Percentiles rank a stretch among this genome's conserved stretches.
phyloP scores from a whole-genome alignment of 179 eudicot genomes.

The Carnegiea gigantea region DNA sequence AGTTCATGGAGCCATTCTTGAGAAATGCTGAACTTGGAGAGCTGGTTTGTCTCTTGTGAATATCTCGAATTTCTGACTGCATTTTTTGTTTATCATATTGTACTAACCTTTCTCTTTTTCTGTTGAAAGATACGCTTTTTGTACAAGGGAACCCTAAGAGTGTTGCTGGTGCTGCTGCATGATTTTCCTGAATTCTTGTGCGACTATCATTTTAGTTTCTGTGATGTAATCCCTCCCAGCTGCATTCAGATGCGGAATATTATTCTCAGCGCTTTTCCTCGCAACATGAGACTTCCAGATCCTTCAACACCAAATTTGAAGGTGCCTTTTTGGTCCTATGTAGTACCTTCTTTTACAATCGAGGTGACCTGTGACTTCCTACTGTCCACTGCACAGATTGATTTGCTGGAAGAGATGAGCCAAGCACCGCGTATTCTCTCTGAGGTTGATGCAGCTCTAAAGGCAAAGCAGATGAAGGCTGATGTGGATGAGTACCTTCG shows the following conservation, averaged over 20 bases:
- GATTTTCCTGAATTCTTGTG: constrained; percentile 97
- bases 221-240: constrained; percentile 97
- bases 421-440: constrained; percentile 91
- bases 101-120: constrained; percentile 18
- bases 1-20: constrained; percentile 90
- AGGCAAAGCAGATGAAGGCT: constrained; percentile 80
- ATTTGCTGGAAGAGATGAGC: constrained; percentile 79
- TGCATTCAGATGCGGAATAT: constrained; percentile 99
- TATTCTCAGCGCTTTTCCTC: constrained; percentile 95
- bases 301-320: constrained; percentile 97
- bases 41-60: constrained; percentile 59
- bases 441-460: constrained; percentile 81
- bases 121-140: constrained; percentile 74
- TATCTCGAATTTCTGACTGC: neutral
- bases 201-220: constrained; percentile 96
- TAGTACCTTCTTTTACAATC: neutral
- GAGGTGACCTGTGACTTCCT: neutral
- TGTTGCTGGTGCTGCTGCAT: constrained; percentile 88
- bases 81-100: neutral
- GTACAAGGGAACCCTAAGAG: constrained; percentile 91
- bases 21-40: constrained; percentile 88
- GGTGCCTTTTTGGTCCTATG: constrained; percentile 33
- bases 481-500: constrained; percentile 91
- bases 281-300: constrained; percentile 96
- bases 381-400: constrained; percentile 54